These are phyloP conservation scores for Cladorrhinum sp. DNA, from an alignment of 2,329 filamentous ascomycete genomes.

Conservation along the genomic window DNA sequence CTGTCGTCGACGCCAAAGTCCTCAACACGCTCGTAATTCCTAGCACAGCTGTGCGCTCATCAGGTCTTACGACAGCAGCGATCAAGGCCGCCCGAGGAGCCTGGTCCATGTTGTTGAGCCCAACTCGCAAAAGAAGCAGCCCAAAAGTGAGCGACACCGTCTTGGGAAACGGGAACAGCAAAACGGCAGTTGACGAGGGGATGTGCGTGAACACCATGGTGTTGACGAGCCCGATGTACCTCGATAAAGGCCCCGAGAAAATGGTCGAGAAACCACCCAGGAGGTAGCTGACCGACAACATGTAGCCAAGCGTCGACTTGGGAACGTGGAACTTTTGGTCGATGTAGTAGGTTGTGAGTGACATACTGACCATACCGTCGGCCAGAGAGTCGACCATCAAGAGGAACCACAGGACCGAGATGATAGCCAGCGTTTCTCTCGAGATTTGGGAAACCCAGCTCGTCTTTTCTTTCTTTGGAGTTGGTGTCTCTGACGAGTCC, in stretches of 20 bases:
- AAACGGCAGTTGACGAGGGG: conserved; percentile 59
- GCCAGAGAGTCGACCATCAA: conserved; percentile 62
- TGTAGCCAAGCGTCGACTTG: conserved; percentile 58
- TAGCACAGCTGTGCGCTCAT: conserved; percentile 68
- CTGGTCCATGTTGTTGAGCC: conserved; percentile 68
- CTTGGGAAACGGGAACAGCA: conserved; percentile 56
- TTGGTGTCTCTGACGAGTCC: conserved; percentile 11
- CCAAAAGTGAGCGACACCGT: conserved; percentile 50
- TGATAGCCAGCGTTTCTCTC: conserved; percentile 51
- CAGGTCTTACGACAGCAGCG: conserved; percentile 61
- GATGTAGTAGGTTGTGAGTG: conserved; percentile 57
- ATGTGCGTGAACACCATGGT: conserved; percentile 63
- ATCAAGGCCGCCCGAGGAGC: conserved; percentile 64
- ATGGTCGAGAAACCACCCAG: conserved; percentile 52
- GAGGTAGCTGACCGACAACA: conserved; percentile 53
- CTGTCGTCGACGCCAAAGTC: conserved; percentile 54
- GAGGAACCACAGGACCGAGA: conserved; percentile 64
- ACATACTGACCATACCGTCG: conserved; percentile 61
- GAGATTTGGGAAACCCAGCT: conserved; percentile 55
- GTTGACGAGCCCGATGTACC: conserved; percentile 59
- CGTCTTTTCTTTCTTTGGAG: conserved; percentile 26
- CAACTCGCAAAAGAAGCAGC: conserved; percentile 57
- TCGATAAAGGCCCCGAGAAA: conserved; percentile 56
- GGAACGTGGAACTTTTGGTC: conserved; percentile 52
- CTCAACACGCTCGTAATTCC: conserved; percentile 61